phyloP scores from a whole-genome alignment of 345 rosid genomes.

The Populus deltoides region DNA sequence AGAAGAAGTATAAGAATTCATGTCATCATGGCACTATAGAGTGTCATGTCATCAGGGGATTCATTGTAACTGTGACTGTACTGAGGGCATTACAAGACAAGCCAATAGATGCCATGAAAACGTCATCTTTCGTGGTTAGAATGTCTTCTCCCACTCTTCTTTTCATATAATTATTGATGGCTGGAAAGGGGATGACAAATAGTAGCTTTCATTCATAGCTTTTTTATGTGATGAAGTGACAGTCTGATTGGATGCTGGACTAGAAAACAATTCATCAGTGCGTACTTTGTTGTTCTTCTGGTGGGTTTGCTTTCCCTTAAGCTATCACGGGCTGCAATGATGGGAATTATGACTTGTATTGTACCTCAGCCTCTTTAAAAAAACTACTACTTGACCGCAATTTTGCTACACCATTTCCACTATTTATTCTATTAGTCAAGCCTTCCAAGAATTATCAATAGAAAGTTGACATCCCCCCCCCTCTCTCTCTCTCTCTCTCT shows the following conservation, averaged over 20 bases:
- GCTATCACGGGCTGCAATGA: background rate
- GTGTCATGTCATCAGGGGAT: background rate
- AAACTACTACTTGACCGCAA: background rate
- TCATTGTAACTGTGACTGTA: background rate
- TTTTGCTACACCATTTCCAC: background rate
- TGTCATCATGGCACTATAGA: background rate
- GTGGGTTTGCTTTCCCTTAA: background rate
- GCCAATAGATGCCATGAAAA: background rate
- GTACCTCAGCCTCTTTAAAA: no score
- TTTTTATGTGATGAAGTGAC: background rate
- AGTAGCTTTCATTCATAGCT: background rate
- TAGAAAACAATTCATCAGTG: background rate
- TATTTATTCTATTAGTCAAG: no score
- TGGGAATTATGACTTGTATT: background rate
- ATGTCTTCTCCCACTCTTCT: constrained; percentile 14
- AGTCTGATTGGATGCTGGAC: background rate
- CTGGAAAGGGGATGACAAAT: background rate
- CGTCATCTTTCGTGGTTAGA: background rate
- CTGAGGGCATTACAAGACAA: background rate
- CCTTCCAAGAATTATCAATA: no score
- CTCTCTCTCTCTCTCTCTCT: no score
- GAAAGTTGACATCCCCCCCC: no score
- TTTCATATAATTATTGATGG: constrained; percentile 14
- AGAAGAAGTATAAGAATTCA: background rate
- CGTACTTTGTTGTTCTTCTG: background rate